phyloP scores from a whole-genome alignment of 139 green algal species.

The Micractinium conductrix region DNA sequence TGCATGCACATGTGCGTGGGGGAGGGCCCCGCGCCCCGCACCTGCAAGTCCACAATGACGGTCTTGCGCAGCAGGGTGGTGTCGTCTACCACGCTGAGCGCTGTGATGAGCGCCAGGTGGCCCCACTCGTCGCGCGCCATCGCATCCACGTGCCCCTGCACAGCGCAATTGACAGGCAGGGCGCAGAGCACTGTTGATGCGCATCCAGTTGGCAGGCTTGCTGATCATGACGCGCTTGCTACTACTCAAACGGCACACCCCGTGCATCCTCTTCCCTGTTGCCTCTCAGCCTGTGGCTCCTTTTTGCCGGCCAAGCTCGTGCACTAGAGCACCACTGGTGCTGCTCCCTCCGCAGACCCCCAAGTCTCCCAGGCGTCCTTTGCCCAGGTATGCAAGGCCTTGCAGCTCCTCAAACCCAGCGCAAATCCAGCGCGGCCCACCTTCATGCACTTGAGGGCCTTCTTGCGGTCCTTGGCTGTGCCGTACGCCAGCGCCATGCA shows the following conservation, averaged over 20 bases:
- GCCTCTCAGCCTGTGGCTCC: neutral
- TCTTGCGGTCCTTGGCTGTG: conserved; percentile 82
- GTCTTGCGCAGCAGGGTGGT: conserved; percentile 80
- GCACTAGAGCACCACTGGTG: neutral
- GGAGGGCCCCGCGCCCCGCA: neutral
- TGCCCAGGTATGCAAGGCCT: too few species aligned
- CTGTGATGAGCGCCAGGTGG: conserved; percentile 71
- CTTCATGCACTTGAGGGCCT: conserved; percentile 82
- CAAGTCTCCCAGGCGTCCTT: neutral
- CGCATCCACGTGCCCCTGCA: conserved; percentile 67
- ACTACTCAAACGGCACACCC: too few species aligned
- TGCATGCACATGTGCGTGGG: neutral
- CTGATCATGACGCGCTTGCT: neutral
- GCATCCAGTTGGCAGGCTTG: neutral
- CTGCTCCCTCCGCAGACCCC: neutral
- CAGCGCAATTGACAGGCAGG: neutral
- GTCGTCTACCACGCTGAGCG: conserved; percentile 84
- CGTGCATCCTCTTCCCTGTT: neutral
- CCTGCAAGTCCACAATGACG: conserved; percentile 70
- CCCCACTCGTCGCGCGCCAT: conserved; percentile 86
- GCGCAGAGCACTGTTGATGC: neutral
- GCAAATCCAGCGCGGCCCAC: conserved; percentile 19
- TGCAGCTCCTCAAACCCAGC: neutral
- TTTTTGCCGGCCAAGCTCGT: neutral
- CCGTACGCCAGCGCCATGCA: conserved; percentile 80